These are phyloP conservation scores for Nasturtium officinale DNA, from an alignment of 345 rosid genomes.

Conservation along the genomic window DNA sequence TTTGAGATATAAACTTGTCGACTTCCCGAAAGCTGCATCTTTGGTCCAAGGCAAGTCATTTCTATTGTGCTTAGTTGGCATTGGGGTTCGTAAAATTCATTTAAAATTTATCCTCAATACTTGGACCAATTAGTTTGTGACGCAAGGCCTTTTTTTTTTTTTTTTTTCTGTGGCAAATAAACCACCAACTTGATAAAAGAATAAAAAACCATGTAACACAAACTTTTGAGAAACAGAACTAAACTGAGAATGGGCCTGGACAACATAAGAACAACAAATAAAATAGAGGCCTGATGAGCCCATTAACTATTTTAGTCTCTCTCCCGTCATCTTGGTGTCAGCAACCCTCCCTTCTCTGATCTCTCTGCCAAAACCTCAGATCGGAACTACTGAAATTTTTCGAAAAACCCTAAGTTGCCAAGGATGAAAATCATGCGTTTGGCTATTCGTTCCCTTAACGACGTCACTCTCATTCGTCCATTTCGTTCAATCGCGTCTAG, in stretches of 20 bases:
- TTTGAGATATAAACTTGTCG: not conserved
- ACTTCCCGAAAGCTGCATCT: not conserved
- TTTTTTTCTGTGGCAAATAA: no score
- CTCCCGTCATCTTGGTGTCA: conserved; percentile 19
- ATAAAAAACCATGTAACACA: no score
- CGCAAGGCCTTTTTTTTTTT: no score
- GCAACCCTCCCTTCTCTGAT: not conserved
- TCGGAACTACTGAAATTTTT: conserved; percentile 20
- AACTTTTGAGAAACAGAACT: not conserved
- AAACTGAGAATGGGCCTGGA: conserved; percentile 28
- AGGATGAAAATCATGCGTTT: conserved; percentile 45
- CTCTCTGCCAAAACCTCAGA: conserved; percentile 40
- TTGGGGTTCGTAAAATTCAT: no score
- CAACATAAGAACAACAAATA: no score
- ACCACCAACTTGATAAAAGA: no score
- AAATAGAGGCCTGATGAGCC: conserved; percentile 8
- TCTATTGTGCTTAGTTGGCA: no score
- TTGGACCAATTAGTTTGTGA: not conserved
- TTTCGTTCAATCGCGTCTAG: conserved; percentile 25
- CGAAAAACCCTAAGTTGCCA: conserved; percentile 28
- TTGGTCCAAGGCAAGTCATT: not conserved
- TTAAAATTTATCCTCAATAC: no score
- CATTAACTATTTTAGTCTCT: not conserved
- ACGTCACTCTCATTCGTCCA: conserved; percentile 23
- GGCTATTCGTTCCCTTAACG: conserved; percentile 39